Base-by-base conservation (phyloP, 1,284 basidiomycete species). In the Moesziomyces parantarcticus region DNA sequence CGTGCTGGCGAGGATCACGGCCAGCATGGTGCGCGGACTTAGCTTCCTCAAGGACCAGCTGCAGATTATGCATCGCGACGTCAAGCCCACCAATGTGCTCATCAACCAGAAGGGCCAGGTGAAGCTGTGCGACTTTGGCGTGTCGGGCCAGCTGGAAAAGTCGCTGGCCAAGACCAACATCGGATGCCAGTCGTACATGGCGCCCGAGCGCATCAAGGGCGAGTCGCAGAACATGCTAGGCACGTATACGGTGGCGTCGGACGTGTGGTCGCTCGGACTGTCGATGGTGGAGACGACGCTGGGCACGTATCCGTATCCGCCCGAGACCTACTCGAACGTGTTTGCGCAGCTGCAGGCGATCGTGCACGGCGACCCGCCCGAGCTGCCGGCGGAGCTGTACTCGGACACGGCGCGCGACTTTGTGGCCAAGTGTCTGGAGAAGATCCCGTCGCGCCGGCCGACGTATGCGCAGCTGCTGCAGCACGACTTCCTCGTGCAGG, bases 181-280 rank as follows among this genome's bases (percentile, higher is more conserved):
- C 45, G 96, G 97, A 3, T 99, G 97, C 84, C 97, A 99, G 85
- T 92, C 90, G 69, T 99, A 99, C 86, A 99, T 99, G 95, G 96
- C 96, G 29, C 96, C 95, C 39, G 95, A 98, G 84, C 90, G 96
- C 29, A 98, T 99, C 84, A 92, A 94, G 83, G 94, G 94, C 67
- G 94, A 97, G 85, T 93, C 92, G 4, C 91, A 91, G 80, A 92
- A 92, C 82, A 90, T 92, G 67, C 85, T 91, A 26, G 90, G 91
- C 26, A 95, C 94, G 1, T 99, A 99, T 85, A 96, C 94, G 11
- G 94, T 98, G 46, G 92, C 94, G 2, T 97, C 94, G 4, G 96
- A 99, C 81, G 92, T 99, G 6, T 99, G 96, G 96, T 97, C 94
- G 11, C 89, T 99, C n/a, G 96, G 96, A 4, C 87, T 99, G 36